A percentile compares a stretch with the other conserved stretches of the same genome.
phyloP scores from a whole-genome alignment of 768 basidiomycete genomes.

The Agaricus sinodeliciosus region DNA sequence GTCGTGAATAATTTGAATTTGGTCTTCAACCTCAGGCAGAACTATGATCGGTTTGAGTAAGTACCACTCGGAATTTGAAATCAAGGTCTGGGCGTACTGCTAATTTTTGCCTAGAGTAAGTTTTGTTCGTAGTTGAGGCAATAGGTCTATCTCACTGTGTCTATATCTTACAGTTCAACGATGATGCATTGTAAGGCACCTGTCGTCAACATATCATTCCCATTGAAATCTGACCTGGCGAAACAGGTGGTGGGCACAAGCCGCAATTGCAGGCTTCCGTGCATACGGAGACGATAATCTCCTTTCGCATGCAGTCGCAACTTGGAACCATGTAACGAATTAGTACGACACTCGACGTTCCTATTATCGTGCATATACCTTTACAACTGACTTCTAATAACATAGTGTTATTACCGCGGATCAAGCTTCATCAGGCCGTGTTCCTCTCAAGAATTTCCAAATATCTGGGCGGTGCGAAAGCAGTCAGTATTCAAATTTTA shows the following conservation, averaged over 20 bases:
- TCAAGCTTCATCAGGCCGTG: constrained; percentile 28
- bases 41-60: constrained; percentile 39
- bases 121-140: neutral
- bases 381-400: neutral
- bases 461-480: constrained; percentile 38
- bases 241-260: constrained; percentile 46
- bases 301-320: constrained; percentile 35
- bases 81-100: neutral
- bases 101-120: constrained; percentile 14
- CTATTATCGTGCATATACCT: neutral
- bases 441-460: constrained; percentile 34
- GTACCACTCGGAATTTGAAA: constrained; percentile 7
- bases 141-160: neutral
- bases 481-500: constrained; percentile 20
- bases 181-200: constrained; percentile 36
- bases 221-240: neutral
- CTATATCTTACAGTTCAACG: constrained; percentile 30
- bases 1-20: constrained; percentile 35
- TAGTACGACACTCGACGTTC: constrained; percentile 27
- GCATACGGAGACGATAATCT: constrained; percentile 38
- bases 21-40: constrained; percentile 29
- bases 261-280: constrained; percentile 42
- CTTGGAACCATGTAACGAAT: constrained; percentile 41
- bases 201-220: neutral
- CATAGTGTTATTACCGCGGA: constrained; percentile 36